Conservation (phyloP, 2,329 filamentous ascomycete species). For the Epichloe sylvatica region DNA sequence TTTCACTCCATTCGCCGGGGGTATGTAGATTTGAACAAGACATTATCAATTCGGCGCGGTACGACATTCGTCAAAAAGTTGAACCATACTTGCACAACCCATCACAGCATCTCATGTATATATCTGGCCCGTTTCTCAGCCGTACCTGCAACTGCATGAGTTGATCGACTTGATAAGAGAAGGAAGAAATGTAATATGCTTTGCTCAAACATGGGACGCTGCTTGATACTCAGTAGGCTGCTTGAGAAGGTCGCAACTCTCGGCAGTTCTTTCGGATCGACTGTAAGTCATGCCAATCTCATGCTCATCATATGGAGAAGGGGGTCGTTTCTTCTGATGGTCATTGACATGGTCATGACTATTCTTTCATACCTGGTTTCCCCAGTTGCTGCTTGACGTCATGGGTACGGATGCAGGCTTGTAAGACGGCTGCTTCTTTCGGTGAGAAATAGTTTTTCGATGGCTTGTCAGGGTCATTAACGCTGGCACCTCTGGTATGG, state of each 20-base stretch:
- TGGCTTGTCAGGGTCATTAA: constrained; percentile 1
- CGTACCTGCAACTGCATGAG: too few species aligned
- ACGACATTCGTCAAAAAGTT: too few species aligned
- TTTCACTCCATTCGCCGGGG: too few species aligned
- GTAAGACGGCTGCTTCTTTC: constrained; percentile 5
- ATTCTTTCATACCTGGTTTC: not conserved
- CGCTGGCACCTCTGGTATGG: too few species aligned
- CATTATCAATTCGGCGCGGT: too few species aligned
- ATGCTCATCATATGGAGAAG: not conserved
- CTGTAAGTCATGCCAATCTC: not conserved
- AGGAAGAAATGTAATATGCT: not conserved
- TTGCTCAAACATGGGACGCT: not conserved
- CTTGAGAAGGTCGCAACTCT: constrained; percentile 2
- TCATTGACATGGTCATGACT: not conserved
- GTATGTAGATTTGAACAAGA: too few species aligned
- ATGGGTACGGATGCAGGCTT: constrained; percentile 5
- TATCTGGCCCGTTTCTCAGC: too few species aligned
- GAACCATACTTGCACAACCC: too few species aligned
- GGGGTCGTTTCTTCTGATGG: not conserved
- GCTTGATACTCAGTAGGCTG: constrained; percentile 1
- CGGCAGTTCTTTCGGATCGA: not conserved
- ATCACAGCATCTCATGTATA: too few species aligned
- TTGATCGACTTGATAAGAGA: too few species aligned
- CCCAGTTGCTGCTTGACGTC: constrained; percentile 2
- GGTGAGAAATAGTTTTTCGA: constrained; percentile 5